Base-by-base conservation (phyloP, 192 early-diverging fungal genomes). In the Umbelopsis ramanniana region DNA sequence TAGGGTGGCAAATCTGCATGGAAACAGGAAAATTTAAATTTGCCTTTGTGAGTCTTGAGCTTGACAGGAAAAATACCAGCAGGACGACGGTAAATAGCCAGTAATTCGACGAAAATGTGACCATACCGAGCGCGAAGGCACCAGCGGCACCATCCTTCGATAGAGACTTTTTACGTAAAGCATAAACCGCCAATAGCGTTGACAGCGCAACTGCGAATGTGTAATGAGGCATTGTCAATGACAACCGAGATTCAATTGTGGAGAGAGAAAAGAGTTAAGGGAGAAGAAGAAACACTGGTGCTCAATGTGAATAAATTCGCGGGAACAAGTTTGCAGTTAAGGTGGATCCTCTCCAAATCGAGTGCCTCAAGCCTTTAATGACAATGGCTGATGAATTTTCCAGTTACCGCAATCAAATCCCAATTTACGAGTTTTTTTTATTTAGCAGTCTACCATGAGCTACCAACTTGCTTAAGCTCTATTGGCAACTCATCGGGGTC, bases 21-120 rank as follows among this genome's bases (percentile, higher is more conserved):
- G 17, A 11, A 19, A 47, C 35, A 22, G n/a, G n/a, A 48, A 66
- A 19, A 17, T 26, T 37, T 21, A 24, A 15, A 40, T n/a, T 52
- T 82, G 84, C 87, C 81, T 89, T 89, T 24, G 87, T 89, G 54
- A 89, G 57, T 55, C 68, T 71, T 43, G 85, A 85, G 52, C 89
- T 85, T 1, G 91, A 84, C 4, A 93, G 74, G 72, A 90, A 97
- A 71, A 97, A 97, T 1, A 79, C 80, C 24, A 97, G 67, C 21
- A 95, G 83, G 10, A 90, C 84, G 6, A 84, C 76, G 8, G 90
- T 83, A 74, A 93, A 93, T 38, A 92, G 73, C 22, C 79, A 70
- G 52, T 85, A 85, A 35, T 86, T 82, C 66, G 92, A 88, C 29
- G 84, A 85, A 55, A 94, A 92, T 5, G 94, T 95, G 24, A 83